Evolutionary conservation across 2,329 filamentous ascomycete genomes (phyloP).

Genomic region (Penicillium sp.): DNA sequence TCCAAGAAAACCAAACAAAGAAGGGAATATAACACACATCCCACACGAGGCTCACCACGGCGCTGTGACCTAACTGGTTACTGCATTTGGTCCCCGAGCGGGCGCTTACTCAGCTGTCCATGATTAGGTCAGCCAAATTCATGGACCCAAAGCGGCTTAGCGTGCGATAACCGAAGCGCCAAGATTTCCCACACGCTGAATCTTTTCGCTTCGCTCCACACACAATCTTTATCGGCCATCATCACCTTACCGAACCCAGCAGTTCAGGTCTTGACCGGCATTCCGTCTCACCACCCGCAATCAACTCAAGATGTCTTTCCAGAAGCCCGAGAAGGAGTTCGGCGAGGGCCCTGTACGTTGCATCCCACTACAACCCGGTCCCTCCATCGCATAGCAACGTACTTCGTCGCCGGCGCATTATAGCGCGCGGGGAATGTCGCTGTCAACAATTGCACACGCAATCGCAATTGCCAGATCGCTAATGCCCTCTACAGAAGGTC

Average conservation of each 20-base stretch:
- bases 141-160: constrained; percentile 33
- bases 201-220: constrained; percentile 26
- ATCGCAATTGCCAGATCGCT: constrained; percentile 13
- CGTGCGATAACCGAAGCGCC: constrained; percentile 42
- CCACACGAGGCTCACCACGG: constrained; percentile 6
- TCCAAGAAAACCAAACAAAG: constrained; percentile 3
- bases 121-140: constrained; percentile 4
- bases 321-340: constrained; percentile 93
- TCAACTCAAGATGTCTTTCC: constrained; percentile 77
- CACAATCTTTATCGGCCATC: constrained; percentile 46
- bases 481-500: constrained; percentile 65
- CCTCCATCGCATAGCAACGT: not conserved
- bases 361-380: constrained; percentile 5
- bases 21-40: constrained; percentile 5
- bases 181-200: constrained; percentile 34
- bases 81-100: constrained; percentile 22
- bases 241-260: constrained; percentile 78
- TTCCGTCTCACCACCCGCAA: constrained; percentile 33
- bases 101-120: constrained; percentile 5
- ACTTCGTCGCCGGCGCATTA: not conserved
- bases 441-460: constrained; percentile 4
- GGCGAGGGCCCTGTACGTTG: constrained; percentile 77
- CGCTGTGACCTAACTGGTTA: constrained; percentile 1
- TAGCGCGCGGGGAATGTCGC: constrained; percentile 6
- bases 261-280: constrained; percentile 81